Base-by-base conservation (phyloP, 305 asterid genomes). In the Fraxinus paxiana region DNA sequence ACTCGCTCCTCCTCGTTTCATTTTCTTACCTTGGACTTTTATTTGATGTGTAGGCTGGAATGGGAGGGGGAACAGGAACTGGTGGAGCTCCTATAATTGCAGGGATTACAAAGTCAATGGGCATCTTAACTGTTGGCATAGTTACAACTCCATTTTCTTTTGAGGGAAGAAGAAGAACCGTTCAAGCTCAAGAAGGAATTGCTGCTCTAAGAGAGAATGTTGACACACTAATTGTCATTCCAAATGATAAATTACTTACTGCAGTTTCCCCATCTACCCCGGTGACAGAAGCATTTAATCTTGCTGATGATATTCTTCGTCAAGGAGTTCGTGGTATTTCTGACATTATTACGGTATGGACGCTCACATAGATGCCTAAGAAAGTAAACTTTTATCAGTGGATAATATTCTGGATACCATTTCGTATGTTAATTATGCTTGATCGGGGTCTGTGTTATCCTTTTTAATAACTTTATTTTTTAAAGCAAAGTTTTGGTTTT, bases 51-150 rank as follows among this genome's bases (percentile, higher is more conserved):
- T 95, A 94, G 98, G 97, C 97, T 82, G 98, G 99, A 86, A 96
- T 96, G 99, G 99, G 99, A 76, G 99, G 99, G 77, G 99, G 98
- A 80, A 96, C 99, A 37, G 99, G 99, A 31, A 96, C 99, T n/a
- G 99, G 99, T 63, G 99, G 86, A 79, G 99, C 99, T 84, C 98
- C 99, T 69, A 84, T 94, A 75, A 94, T 96, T 80, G 99, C 99
- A 78, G 98, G 96, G 73, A 78, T 93, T 75, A 97, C 98, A 65
- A 96, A 92, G 85, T 85, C 97, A 12, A 92, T 96, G 99, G 98
- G 99, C 41, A 96, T 96, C 73, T 91, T 96, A 90, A 96, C 99
- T 56, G 98, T 96, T 71, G 99, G 99, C 18, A 96, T 96, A 81
- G 98, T 96, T 70, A 94, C 99, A 33, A 92, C 98, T 76, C 99